Evolutionary conservation across 495 filamentous ascomycete genomes (phyloP).

Genomic region (Aspergillus avenaceus): DNA sequence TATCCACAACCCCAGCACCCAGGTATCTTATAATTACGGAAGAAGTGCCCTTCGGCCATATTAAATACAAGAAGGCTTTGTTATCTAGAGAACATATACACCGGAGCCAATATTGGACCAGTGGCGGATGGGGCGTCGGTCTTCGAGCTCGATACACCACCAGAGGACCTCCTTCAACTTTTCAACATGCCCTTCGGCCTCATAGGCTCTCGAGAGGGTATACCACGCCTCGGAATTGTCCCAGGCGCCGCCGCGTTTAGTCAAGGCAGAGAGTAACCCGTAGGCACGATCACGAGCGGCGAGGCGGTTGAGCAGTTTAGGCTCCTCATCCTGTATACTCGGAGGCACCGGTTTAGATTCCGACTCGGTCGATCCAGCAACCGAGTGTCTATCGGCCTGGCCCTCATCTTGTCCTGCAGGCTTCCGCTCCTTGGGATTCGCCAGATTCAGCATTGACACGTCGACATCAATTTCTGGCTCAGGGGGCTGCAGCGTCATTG

Average conservation of each 20-base stretch:
- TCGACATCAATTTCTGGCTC: constrained; percentile 29
- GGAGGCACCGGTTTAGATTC: constrained; percentile 6
- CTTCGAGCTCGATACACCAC: constrained; percentile 64
- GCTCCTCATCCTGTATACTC: constrained; percentile 32
- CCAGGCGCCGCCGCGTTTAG: constrained; percentile 85
- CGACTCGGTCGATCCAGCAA: constrained; percentile 8
- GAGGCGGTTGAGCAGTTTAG: constrained; percentile 69
- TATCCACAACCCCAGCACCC: constrained; percentile 17
- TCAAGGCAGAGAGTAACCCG: constrained; percentile 72
- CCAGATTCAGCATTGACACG: constrained; percentile 22
- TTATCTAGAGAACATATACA: constrained; percentile 38
- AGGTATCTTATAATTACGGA: constrained; percentile 29
- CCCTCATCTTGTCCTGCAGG: constrained; percentile 6
- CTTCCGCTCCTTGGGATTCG: constrained; percentile 19
- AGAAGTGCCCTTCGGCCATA: constrained; percentile 8
- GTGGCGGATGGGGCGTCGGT: constrained; percentile 42
- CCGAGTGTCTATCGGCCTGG: neutral
- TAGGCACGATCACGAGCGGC: constrained; percentile 84
- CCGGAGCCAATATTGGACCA: constrained; percentile 48
- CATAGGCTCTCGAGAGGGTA: constrained; percentile 77
- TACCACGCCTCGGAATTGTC: constrained; percentile 94
- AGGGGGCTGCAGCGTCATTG: constrained; percentile 39
- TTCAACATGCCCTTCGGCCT: constrained; percentile 74
- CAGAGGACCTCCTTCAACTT: constrained; percentile 76
- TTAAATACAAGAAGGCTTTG: constrained; percentile 25